A percentile compares a stretch with the other conserved stretches of the same genome.
Conservation (phyloP, 2,329 filamentous ascomycete species). For the Myriosclerotinia duriaeana region DNA sequence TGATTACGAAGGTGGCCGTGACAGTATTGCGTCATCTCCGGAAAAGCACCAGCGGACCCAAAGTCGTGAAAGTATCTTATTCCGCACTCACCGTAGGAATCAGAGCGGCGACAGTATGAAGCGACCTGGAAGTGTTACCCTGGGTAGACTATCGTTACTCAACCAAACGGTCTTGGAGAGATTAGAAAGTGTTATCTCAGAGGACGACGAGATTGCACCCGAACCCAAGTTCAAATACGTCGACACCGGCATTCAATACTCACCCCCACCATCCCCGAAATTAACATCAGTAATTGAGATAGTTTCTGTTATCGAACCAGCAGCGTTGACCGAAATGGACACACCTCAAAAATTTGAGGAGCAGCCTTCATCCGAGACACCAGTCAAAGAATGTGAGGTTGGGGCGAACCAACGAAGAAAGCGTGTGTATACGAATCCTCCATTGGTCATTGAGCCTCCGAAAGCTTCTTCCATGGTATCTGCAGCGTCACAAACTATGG, state of each 20-base stretch:
- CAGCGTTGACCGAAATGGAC: slow-evolving; percentile 20
- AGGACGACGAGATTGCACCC: slow-evolving; percentile 49
- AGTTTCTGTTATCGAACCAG: slow-evolving; percentile 48
- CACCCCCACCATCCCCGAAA: slow-evolving; percentile 74
- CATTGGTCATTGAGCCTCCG: slow-evolving; percentile 51
- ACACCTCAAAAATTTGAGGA: slow-evolving; percentile 28
- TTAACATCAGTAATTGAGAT: slow-evolving; percentile 42
- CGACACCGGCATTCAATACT: slow-evolving; percentile 78
- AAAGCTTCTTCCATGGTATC: slow-evolving; percentile 59
- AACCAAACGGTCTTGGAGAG: slow-evolving; percentile 57
- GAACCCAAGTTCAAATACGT: slow-evolving; percentile 58
- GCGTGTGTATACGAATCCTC: slow-evolving; percentile 57
- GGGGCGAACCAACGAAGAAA: slow-evolving; percentile 75
- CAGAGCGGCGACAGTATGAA: slow-evolving; percentile 59
- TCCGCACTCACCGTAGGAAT: slow-evolving; percentile 53
- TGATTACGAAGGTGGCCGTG: slow-evolving; percentile 69
- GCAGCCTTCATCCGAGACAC: slow-evolving; percentile 43
- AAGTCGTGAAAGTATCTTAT: slow-evolving; percentile 58
- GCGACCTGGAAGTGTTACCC: slow-evolving; percentile 54
- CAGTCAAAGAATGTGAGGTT: slow-evolving; percentile 54
- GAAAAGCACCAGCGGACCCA: slow-evolving; percentile 53
- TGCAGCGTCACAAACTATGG: slow-evolving; percentile 60
- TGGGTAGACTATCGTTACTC: slow-evolving; percentile 51
- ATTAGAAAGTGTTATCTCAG: slow-evolving; percentile 52
- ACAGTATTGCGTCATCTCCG: slow-evolving; percentile 54